A percentile compares a stretch with the other conserved stretches of the same genome.
Conservation (phyloP, 2,329 filamentous ascomycete genomes). For the Stemphylium beticola region DNA sequence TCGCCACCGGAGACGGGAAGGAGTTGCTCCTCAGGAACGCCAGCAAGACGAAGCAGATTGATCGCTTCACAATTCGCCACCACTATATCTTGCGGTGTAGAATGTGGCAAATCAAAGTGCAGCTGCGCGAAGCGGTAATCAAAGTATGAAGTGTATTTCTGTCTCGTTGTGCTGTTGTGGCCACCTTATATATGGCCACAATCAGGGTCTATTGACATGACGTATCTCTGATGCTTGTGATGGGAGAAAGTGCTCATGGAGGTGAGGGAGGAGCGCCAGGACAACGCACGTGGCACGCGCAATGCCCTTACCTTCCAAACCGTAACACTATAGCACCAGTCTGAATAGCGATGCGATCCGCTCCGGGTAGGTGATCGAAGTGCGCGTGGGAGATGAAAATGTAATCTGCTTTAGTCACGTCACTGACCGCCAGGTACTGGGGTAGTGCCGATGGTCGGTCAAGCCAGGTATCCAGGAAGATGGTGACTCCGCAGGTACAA, state of each 20-base stretch:
- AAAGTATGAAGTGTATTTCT: too few relatives aligned
- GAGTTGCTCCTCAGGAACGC: constrained; percentile 7
- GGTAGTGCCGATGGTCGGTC: constrained; percentile 2
- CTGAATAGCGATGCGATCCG: constrained; percentile 7
- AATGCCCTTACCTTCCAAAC: too few relatives aligned
- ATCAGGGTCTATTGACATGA: too few relatives aligned
- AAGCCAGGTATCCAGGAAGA: constrained; percentile 14
- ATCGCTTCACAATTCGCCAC: constrained; percentile 11
- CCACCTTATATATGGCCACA: too few relatives aligned
- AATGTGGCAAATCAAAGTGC: too few relatives aligned
- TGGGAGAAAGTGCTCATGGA: too few relatives aligned
- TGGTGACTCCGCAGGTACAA: background rate
- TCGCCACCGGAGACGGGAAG: constrained; percentile 9
- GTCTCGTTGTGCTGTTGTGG: too few relatives aligned
- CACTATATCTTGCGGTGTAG: constrained; percentile 1
- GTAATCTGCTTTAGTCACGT: constrained; percentile 11
- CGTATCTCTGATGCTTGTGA: too few relatives aligned
- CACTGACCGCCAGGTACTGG: background rate
- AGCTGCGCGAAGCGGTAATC: too few relatives aligned
- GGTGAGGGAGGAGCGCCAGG: too few relatives aligned
- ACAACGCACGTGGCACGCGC: too few relatives aligned
- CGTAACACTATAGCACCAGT: constrained; percentile 8
- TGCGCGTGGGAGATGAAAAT: constrained; percentile 15
- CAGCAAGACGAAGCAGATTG: constrained; percentile 1
- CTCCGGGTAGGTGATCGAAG: constrained; percentile 14